phyloP scores from a whole-genome alignment of 768 basidiomycete genomes.

The Suillus subaureus region DNA sequence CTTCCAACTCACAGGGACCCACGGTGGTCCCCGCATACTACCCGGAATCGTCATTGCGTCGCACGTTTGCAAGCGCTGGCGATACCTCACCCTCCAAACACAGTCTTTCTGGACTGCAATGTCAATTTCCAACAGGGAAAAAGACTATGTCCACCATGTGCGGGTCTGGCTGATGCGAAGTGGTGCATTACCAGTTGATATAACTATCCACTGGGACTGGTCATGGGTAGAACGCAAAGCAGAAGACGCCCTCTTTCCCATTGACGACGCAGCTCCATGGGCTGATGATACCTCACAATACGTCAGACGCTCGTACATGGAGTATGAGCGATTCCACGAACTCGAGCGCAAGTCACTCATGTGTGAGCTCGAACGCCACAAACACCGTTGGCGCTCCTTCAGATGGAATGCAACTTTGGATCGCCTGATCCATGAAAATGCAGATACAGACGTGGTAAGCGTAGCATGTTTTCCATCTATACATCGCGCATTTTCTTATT shows the following conservation, averaged over 20 bases:
- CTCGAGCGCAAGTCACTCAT: constrained; percentile 1
- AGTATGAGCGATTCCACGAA: constrained; percentile 5
- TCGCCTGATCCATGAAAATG: not conserved
- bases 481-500: not conserved
- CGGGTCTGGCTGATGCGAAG: not conserved
- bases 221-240: constrained; percentile 1
- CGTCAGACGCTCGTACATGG: constrained; percentile 1
- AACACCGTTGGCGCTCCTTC: constrained; percentile 5
- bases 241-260: constrained; percentile 1
- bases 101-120: constrained; percentile 53
- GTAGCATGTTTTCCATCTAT: not conserved
- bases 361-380: constrained; percentile 7
- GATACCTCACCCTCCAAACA: constrained; percentile 55
- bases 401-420: not conserved
- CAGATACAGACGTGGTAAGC: constrained; percentile 2
- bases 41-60: constrained; percentile 39
- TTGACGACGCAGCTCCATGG: constrained; percentile 7
- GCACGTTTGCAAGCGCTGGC: constrained; percentile 62
- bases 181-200: constrained; percentile 3
- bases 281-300: not conserved
- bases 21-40: not conserved
- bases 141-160: constrained; percentile 2
- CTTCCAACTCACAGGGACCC: not conserved
- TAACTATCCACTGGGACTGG: constrained; percentile 1
- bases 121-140: constrained; percentile 8